Evolutionary conservation across 768 basidiomycete genomes (phyloP), one percentile per base, ranked within the genome.

Genomic region (Lyophyllum decastes): DNA sequence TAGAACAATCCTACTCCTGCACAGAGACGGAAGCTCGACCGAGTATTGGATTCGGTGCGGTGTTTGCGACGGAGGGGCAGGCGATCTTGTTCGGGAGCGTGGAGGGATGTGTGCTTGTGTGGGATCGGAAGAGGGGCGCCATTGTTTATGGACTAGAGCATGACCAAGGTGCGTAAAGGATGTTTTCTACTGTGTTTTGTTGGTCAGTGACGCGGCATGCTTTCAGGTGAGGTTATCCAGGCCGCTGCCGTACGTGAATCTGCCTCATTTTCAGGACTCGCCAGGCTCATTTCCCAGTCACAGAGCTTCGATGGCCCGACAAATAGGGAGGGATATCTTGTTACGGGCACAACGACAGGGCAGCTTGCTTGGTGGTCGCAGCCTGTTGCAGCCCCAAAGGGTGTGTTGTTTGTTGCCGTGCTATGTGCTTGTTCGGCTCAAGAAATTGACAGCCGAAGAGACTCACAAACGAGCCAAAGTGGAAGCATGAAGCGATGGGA

Each of bases 71-170:
- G 7, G 62, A 69, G 30, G 84, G 82, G 16, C 80, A 82, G 60
- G 76, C 77, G 8, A 78, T 89, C 22, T 63, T 89, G 55, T 88
- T 83, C 62, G 88, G 87, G 25, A 72, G 66, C 26, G 70, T 78
- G 19, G 82, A 85, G 17, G 78, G 78, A 19, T 85, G 79, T 67
- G 73, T 83, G 26, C 70, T 88, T 38, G 80, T 84, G 30, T 89
- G 88, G 87, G 85, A 89, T 63, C 78, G 73, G 66, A 74, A 73
- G 66, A 82, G 78, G 54, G 82, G 78, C 11, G 72, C 71, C 2
- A 69, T 87, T 24, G 75, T 86, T 14, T 85, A 83, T 68, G 87
- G 82, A 27, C 66, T 89, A 62, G 82, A 85, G 60, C 85, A 88
- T 61, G 78, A 78, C 14, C 81, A 85, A 61, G 80, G 86, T 87